phyloP scores from a whole-genome alignment of 1,284 basidiomycete genomes.

The Phellopilus nigrolimitatus region DNA sequence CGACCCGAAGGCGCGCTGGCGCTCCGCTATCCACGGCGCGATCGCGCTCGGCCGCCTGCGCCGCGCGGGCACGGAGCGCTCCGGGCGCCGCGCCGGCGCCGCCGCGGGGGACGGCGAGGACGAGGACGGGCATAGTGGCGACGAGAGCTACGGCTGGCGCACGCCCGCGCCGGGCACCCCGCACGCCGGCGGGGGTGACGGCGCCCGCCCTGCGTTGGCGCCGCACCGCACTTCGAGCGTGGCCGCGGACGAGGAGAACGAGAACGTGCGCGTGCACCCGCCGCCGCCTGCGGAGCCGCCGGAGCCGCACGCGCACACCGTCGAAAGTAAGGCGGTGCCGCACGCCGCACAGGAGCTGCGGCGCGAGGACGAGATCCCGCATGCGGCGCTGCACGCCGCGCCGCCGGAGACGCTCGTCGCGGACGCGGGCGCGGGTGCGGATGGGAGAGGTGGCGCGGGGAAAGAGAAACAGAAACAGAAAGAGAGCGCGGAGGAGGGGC shows the following conservation, averaged over 20 bases:
- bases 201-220: constrained; percentile 8
- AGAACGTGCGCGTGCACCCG: constrained; percentile 13
- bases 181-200: neutral
- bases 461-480: constrained; percentile 2
- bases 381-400: neutral
- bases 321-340: neutral
- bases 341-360: neutral
- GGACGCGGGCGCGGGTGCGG: neutral
- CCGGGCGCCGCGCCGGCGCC: constrained; percentile 19
- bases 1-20: constrained; percentile 65
- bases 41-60: constrained; percentile 47
- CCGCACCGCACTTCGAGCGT: neutral
- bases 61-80: constrained; percentile 26
- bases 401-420: neutral
- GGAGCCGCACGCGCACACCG: too few relatives aligned
- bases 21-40: constrained; percentile 58
- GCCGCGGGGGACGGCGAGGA: neutral
- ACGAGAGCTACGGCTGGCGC: constrained; percentile 13
- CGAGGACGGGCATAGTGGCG: constrained; percentile 7
- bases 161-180: constrained; percentile 9
- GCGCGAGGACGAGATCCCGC: constrained; percentile 5
- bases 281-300: too few relatives aligned
- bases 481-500: constrained; percentile 12
- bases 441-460: too few relatives aligned
- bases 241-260: neutral